phyloP scores from a whole-genome alignment of 2,329 filamentous ascomycete genomes.

The Ampelomyces quisqualis region DNA sequence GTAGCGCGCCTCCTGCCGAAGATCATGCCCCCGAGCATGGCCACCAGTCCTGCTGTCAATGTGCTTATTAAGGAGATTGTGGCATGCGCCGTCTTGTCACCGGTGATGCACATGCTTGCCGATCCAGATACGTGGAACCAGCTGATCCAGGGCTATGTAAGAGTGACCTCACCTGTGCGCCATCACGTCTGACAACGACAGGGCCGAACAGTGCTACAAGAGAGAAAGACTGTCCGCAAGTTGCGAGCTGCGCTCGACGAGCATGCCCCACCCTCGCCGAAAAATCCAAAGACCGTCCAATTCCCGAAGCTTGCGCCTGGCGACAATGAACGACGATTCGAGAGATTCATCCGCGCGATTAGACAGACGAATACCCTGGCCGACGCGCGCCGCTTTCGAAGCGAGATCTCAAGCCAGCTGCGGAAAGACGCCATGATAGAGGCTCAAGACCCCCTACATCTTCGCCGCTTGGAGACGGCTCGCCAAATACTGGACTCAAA shows the following conservation, averaged over 20 bases:
- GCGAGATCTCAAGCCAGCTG: conserved; percentile 86
- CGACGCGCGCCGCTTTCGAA: conserved; percentile 88
- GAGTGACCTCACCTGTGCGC: conserved; percentile 13
- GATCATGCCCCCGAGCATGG: conserved; percentile 70
- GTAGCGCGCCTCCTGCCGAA: conserved; percentile 70
- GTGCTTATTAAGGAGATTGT: conserved; percentile 85
- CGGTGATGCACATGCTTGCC: conserved; percentile 74
- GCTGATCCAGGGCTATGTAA: conserved; percentile 78
- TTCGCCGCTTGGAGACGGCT: conserved; percentile 87
- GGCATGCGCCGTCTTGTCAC: conserved; percentile 85
- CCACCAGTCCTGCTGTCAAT: conserved; percentile 77
- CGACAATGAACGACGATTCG: conserved; percentile 89
- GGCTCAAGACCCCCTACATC: conserved; percentile 78
- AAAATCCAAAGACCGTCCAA: conserved; percentile 61
- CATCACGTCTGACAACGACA: conserved; percentile 35
- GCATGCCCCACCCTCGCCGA: conserved; percentile 81
- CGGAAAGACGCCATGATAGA: conserved; percentile 79
- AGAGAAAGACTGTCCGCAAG: conserved; percentile 90
- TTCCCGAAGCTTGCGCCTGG: conserved; percentile 78
- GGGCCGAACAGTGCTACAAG: conserved; percentile 83
- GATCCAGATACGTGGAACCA: conserved; percentile 99
- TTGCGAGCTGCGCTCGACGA: conserved; percentile 89
- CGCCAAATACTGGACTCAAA: conserved; percentile 88
- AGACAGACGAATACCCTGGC: conserved; percentile 87
- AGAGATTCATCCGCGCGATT: conserved; percentile 88